Percentiles rank a stretch among this genome's conserved stretches.
Conservation (phyloP, 73 alveolate genomes). For the Symbiodinium pilosum region DNA sequence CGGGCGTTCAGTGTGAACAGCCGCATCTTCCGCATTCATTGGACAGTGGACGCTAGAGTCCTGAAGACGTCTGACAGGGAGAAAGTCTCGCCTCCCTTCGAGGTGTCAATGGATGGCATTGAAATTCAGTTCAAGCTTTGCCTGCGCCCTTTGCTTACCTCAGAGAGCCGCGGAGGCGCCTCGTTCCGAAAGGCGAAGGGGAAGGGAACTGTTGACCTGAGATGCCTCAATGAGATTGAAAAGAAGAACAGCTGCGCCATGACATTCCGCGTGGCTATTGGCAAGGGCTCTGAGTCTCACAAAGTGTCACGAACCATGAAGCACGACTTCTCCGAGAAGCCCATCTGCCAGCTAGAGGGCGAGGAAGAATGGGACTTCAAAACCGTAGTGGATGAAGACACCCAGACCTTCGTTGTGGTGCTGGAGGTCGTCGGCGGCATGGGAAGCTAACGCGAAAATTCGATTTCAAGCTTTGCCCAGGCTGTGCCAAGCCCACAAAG, state of each 20-base stretch:
- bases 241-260: constrained; percentile 15
- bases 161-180: constrained; percentile 89
- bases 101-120: constrained; percentile 74
- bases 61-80: constrained; percentile 71
- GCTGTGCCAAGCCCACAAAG: too few relatives aligned
- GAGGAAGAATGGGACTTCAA: constrained; percentile 80
- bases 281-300: constrained; percentile 47
- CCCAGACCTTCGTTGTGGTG: constrained; percentile 5
- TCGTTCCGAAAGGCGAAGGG: constrained; percentile 89
- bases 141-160: constrained; percentile 69
- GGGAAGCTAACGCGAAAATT: too few relatives aligned
- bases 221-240: constrained; percentile 54
- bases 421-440: neutral
- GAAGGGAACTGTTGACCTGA: constrained; percentile 64
- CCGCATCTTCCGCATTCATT: constrained; percentile 77
- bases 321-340: constrained; percentile 77
- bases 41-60: constrained; percentile 92
- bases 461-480: too few relatives aligned
- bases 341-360: constrained; percentile 64
- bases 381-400: constrained; percentile 65
- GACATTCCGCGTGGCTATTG: constrained; percentile 67
- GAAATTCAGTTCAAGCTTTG: constrained; percentile 68
- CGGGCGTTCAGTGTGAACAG: constrained; percentile 88
- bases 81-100: constrained; percentile 89
- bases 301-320: neutral